A percentile compares a stretch with the other conserved stretches of the same genome.
Conservation (phyloP, 108 stramenopile species). For the Discostella stelligeroides region DNA sequence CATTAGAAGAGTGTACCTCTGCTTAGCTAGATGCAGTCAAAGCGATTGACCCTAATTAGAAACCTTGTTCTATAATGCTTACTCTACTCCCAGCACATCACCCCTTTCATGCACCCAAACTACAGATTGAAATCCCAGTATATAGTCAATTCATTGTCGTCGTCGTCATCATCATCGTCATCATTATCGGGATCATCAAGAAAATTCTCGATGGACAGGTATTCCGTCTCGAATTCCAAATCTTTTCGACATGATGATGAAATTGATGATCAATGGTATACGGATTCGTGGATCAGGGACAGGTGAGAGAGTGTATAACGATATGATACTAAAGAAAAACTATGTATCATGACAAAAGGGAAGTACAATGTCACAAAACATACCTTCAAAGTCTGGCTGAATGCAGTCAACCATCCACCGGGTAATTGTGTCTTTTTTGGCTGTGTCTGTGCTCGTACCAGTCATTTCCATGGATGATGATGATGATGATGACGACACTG, state of each 20-base stretch:
- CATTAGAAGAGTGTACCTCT: no score
- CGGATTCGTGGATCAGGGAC: no score
- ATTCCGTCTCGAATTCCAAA: constrained; percentile 49
- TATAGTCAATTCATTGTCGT: constrained; percentile 29
- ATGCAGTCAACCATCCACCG: constrained; percentile 49
- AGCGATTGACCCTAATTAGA: no score
- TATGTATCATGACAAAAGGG: no score
- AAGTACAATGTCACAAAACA: no score
- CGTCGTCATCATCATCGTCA: constrained; percentile 34
- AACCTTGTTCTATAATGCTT: neutral
- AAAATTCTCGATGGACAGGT: constrained; percentile 30
- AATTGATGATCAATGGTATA: no score
- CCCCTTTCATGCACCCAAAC: neutral
- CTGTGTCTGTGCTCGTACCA: neutral
- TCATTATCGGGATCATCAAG: constrained; percentile 22
- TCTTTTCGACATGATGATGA: constrained; percentile 4
- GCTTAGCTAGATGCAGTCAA: no score
- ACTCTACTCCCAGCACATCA: neutral
- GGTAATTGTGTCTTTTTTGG: neutral
- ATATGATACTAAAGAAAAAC: no score
- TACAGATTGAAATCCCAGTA: constrained; percentile 28
- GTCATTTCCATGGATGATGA: neutral
- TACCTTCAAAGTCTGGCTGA: constrained; percentile 38
- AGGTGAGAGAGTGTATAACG: no score
- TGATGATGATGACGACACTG: neutral